phyloP scores from a whole-genome alignment of 106 monocot species.

The Allium cepa region DNA sequence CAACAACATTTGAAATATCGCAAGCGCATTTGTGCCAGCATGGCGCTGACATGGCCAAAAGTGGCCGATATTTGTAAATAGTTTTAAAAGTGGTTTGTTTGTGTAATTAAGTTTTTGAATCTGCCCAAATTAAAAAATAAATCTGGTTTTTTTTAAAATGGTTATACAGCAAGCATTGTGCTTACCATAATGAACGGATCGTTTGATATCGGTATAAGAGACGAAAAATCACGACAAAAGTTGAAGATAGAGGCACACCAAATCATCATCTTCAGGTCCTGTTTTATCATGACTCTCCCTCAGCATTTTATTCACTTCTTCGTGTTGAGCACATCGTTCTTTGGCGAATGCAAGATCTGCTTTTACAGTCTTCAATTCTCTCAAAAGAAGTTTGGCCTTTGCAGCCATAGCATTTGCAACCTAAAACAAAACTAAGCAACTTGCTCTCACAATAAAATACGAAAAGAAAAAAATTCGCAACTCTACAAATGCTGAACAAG shows the following conservation, averaged over 20 bases:
- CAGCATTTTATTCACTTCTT: slow-evolving; percentile 80
- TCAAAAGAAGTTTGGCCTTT: slow-evolving; percentile 76
- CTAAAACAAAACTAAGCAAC: slow-evolving; percentile 22
- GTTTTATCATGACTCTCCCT: slow-evolving; percentile 63
- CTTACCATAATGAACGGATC: no score
- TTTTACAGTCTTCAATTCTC: slow-evolving; percentile 87
- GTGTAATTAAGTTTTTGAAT: no score
- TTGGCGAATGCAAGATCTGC: slow-evolving; percentile 85
- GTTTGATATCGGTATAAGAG: not conserved
- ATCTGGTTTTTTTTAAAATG: no score
- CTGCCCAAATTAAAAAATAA: no score
- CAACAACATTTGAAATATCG: no score
- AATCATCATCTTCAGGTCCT: slow-evolving; percentile 75
- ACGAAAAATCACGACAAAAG: not conserved
- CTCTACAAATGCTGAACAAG: no score
- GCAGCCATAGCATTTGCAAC: slow-evolving; percentile 95
- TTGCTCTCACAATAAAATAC: not conserved
- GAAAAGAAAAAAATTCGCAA: no score
- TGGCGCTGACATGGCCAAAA: no score
- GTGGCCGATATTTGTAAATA: no score
- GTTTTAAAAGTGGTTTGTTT: no score
- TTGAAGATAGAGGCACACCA: slow-evolving; percentile 27
- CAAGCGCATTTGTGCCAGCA: no score
- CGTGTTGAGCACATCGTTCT: slow-evolving; percentile 73
- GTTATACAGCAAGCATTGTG: no score